Evolutionary conservation across 2,329 filamentous ascomycete species (phyloP), one percentile per base, ranked within the genome.

Genomic region (Teratosphaeria zuluensis): DNA sequence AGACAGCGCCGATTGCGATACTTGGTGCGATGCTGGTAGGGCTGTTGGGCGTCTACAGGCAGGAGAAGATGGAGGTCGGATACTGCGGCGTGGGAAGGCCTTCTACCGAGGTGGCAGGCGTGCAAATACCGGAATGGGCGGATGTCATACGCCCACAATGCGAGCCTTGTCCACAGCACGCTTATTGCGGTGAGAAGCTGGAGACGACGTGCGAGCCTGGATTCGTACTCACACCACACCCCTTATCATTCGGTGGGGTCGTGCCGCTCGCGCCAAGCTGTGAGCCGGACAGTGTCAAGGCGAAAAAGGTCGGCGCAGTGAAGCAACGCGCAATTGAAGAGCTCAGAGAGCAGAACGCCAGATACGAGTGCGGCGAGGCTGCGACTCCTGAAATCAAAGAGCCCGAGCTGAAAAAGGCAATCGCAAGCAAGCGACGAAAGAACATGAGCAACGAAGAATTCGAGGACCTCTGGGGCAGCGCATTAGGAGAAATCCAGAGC

Each of bases 41-140:
- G 0, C 90, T 95, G 63, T 87, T 81, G 32, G 83, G 83, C 8
- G 94, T 92, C 83, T 99, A 92, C 77, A 82, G 92, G 54, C 90
- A 96, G 70, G 94, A 99, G 74, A 97, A 97, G 79, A 78, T 96
- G n/a, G 88, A 90, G 16, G 90, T 97, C 21, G 94, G 95, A 35
- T 99, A 95, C 70, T 99, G 94, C 71, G 91, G 92, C 12, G 82
- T 95, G 56, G 94, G 78, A 3, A 62, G 88, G 28, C 83, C 86
- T 56, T 82, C 80, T 6, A 81, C 78, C 64, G 80, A 79, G 21
- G 69, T 86, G 56, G 77, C 81, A 11, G 81, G 84, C 32, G 78
- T 87, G 12, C 80, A 83, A 28, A 78, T 96, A 19, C 92, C 92
- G 2, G 84, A 89, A 53, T 89, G 85, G 79, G 79, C 89, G 8